Percentiles rank a stretch among this genome's conserved stretches.
These are phyloP conservation scores for Bolboschoenoplectus hybrid DNA, from an alignment of 202 grass and related monocot genomes.

Conservation along the genomic window DNA sequence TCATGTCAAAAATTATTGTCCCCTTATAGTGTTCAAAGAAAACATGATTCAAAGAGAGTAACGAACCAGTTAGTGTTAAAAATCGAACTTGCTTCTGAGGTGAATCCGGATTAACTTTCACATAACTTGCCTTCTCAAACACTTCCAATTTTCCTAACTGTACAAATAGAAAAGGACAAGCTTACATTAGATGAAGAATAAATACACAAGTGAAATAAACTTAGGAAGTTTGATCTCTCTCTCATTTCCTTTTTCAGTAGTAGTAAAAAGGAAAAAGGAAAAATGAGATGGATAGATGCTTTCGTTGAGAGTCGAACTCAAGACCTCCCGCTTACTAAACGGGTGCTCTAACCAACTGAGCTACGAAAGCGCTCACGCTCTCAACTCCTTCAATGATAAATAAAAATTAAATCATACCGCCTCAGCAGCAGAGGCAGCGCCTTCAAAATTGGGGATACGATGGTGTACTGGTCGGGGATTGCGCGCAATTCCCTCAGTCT, in stretches of 20 bases:
- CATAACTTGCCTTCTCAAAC: constrained; percentile 64
- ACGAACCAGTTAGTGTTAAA: constrained; percentile 73
- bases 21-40: neutral
- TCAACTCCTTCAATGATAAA: neutral
- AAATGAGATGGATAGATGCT: constrained; percentile 40
- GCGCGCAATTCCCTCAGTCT: constrained; percentile 63
- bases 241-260: neutral
- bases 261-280: neutral
- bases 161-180: neutral
- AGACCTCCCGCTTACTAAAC: constrained; percentile 94
- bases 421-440: constrained; percentile 61
- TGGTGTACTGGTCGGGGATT: constrained; percentile 89
- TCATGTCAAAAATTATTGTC: neutral
- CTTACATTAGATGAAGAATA: neutral
- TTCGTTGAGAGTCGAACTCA: constrained; percentile 90
- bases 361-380: constrained; percentile 58
- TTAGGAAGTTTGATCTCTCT: neutral
- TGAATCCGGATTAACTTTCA: constrained; percentile 88
- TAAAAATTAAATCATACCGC: constrained; percentile 30
- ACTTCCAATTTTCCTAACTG: constrained; percentile 68
- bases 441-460: constrained; percentile 89
- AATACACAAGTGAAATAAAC: neutral
- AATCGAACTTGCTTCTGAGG: constrained; percentile 94
- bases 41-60: neutral
- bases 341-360: constrained; percentile 93